Evolutionary conservation across 768 basidiomycete species (phyloP).

Genomic region (Russula vinacea): DNA sequence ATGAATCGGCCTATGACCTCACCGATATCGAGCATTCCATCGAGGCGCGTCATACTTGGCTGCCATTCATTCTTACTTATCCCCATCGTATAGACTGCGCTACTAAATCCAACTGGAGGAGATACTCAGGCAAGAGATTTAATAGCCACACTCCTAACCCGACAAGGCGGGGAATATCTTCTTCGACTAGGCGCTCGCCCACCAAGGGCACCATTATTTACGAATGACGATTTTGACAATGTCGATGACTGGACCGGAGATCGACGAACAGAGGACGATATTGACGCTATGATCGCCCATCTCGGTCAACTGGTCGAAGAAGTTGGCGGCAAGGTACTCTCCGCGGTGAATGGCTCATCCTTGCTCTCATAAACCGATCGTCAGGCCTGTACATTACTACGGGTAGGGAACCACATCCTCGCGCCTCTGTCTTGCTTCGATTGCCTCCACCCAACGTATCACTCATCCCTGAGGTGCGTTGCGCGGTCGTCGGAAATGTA

Average conservation of each 20-base stretch:
- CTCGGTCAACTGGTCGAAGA: slow-evolving; percentile 61
- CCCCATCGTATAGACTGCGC: slow-evolving; percentile 28
- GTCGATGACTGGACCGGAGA: slow-evolving; percentile 55
- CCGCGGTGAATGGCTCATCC: neutral
- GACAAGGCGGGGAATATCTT: slow-evolving; percentile 68
- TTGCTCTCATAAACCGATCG: slow-evolving; percentile 9
- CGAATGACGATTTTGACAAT: slow-evolving; percentile 47
- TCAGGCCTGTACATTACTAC: slow-evolving; percentile 58
- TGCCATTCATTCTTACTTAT: neutral
- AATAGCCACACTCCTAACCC: slow-evolving; percentile 64
- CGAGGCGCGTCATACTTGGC: slow-evolving; percentile 41
- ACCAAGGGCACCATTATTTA: slow-evolving; percentile 52
- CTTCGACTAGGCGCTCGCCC: slow-evolving; percentile 71
- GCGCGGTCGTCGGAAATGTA: slow-evolving; percentile 95
- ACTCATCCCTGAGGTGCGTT: slow-evolving; percentile 85
- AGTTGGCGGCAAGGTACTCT: slow-evolving; percentile 69
- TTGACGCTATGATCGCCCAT: slow-evolving; percentile 45
- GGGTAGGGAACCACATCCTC: slow-evolving; percentile 48
- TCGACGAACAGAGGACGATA: slow-evolving; percentile 48
- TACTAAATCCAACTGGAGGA: slow-evolving; percentile 46
- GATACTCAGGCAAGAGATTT: slow-evolving; percentile 59
- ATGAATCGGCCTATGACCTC: slow-evolving; percentile 16
- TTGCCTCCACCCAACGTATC: slow-evolving; percentile 74
- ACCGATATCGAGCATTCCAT: slow-evolving; percentile 54
- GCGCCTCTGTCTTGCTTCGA: slow-evolving; percentile 61